Evolutionary conservation across 1,139 yeast species (phyloP), one percentile per base, ranked within the genome.

Genomic region (Saccharomyces pastorianus): DNA sequence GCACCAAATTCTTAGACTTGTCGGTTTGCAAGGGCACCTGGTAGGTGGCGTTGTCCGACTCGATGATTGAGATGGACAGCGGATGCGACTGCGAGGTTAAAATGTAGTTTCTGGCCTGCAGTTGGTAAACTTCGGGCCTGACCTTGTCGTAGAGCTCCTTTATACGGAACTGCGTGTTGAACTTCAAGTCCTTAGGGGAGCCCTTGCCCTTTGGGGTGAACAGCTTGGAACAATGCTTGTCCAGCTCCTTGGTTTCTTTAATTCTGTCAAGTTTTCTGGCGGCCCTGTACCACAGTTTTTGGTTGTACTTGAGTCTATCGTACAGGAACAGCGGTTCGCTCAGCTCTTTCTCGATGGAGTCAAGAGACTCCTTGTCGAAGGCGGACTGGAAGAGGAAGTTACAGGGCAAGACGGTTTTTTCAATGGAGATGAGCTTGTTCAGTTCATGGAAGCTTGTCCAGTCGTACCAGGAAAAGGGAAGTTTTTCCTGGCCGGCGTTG

Each of bases 391-490:
- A 59, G 11, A 55, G 46, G 9, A 57, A 54, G 20, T 47, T 49
- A 52, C 58, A 61, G n/a, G 25, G 44, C 9, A 54, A 14, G 7
- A 27, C 29, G 14, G 52, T 52, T 6, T 59, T 49, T 44, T 49
- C 51, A 1, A 61, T 47, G 4, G 64, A 53, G 3, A 61, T 34
- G 7, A 55, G 50, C 53, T 61, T 63, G 54, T 65, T 64, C 47
- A 57, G 60, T 29, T 55, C 56, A 14, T 59, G 59, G 53, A 59
- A 63, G 50, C 61, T 65, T 1, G 62, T 56, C 61, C 64, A 64
- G 50, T 65, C 69, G 47, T 65, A 65, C 69, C 69, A 65, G 4
- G 64, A 62, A 47, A 64, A 64, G 59, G 51, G 42, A 1, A 38
- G 25, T 14, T 17, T 11, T 13, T 32, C 38, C 5, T 38, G 5